Conservation (phyloP, 306 rosid species). For the Quercus berberidifolia region DNA sequence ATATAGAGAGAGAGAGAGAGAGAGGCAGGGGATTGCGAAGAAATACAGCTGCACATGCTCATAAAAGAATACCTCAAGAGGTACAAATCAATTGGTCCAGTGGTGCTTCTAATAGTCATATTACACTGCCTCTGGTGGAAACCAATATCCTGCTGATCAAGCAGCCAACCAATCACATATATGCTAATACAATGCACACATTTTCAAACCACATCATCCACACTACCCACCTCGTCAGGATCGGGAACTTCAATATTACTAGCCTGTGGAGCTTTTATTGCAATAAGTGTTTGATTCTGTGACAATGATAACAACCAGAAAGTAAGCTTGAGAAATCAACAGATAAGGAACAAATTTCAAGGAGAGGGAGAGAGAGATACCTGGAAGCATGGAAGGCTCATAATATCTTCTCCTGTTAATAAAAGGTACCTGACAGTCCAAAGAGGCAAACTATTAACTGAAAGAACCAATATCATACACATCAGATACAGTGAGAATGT, state of each 20-base stretch:
- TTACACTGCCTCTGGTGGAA: constrained; percentile 59
- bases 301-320: constrained; percentile 15
- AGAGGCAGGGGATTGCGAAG: neutral
- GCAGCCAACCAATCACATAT: constrained; percentile 29
- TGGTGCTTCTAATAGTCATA: constrained; percentile 68
- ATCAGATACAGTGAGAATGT: neutral
- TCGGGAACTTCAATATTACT: constrained; percentile 76
- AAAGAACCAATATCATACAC: constrained; percentile 5
- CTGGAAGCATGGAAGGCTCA: constrained; percentile 67
- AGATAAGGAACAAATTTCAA: constrained; percentile 1
- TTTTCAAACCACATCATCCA: constrained; percentile 27
- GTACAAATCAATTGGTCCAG: constrained; percentile 68
- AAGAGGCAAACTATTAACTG: constrained; percentile 22
- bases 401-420: constrained; percentile 60
- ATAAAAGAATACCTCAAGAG: constrained; percentile 55
- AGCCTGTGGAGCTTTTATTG: constrained; percentile 72
- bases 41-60: constrained; percentile 11
- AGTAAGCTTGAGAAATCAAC: constrained; percentile 24
- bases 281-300: constrained; percentile 72
- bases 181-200: constrained; percentile 1
- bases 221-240: constrained; percentile 73
- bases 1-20: neutral
- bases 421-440: constrained; percentile 52
- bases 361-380: constrained; percentile 31
- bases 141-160: constrained; percentile 52